Evolutionary conservation across 441 rosid species (phyloP).

Genomic region (Corymbia calophylla): DNA sequence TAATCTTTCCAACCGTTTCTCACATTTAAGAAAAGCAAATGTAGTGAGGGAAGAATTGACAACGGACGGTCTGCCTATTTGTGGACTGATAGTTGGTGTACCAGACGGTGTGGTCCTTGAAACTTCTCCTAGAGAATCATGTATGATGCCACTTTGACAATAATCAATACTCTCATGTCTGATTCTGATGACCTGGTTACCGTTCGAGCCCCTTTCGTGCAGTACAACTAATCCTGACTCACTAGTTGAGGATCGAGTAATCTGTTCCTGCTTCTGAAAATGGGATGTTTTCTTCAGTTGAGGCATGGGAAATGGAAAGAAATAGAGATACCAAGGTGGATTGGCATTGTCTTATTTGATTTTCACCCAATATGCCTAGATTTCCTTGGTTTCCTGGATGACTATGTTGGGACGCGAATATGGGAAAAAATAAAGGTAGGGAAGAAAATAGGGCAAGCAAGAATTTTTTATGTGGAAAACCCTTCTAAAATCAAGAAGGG

Average conservation of each 20-base stretch:
- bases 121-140: not conserved
- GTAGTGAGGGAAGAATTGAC: not conserved
- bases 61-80: not conserved
- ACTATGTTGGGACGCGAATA: too few species aligned
- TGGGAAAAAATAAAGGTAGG: too few species aligned
- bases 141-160: not conserved
- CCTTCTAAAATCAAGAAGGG: too few species aligned
- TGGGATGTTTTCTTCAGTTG: not conserved
- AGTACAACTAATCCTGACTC: not conserved
- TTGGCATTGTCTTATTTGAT: not conserved
- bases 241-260: not conserved
- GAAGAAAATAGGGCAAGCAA: too few species aligned
- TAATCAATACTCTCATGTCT: not conserved
- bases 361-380: not conserved
- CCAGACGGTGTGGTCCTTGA: not conserved
- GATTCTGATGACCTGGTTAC: not conserved
- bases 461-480: too few species aligned
- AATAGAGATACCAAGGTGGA: not conserved
- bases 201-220: not conserved
- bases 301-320: not conserved
- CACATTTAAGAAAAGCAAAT: not conserved
- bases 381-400: not conserved
- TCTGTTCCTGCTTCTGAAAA: not conserved
- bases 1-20: not conserved
- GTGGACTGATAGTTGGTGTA: not conserved